Percentiles rank a stretch among this genome's conserved stretches.
Conservation (phyloP, 2,329 filamentous ascomycete species). For the Dendryphion nanum region DNA sequence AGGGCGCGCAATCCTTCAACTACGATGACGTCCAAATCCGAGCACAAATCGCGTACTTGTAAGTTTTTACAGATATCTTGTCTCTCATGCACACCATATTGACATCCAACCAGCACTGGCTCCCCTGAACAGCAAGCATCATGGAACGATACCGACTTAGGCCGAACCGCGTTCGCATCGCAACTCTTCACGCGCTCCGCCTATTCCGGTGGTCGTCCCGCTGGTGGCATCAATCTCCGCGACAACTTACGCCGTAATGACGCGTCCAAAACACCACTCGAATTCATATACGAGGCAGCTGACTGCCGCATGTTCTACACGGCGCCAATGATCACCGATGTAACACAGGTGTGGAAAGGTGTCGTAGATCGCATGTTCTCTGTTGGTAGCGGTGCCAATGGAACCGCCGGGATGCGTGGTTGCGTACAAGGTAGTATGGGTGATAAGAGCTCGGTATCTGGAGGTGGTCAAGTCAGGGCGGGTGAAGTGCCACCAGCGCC, state of each 20-base stretch:
- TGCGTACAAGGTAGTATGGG: slow-evolving; percentile 33
- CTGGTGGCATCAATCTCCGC: slow-evolving; percentile 36
- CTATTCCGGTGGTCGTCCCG: slow-evolving; percentile 20
- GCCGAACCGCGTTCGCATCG: slow-evolving; percentile 31
- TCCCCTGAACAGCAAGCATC: slow-evolving; percentile 25
- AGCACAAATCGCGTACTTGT: slow-evolving; percentile 30
- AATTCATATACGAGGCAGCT: slow-evolving; percentile 43
- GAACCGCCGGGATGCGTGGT: slow-evolving; percentile 2
- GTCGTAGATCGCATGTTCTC: slow-evolving; percentile 39
- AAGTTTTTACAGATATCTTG: no score
- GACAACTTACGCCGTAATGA: slow-evolving; percentile 40
- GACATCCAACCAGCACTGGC: slow-evolving; percentile 17
- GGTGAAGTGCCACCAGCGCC: slow-evolving; percentile 11
- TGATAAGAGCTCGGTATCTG: slow-evolving; percentile 25
- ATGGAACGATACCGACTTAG: slow-evolving; percentile 28
- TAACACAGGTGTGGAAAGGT: slow-evolving; percentile 38
- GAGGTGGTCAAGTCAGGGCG: slow-evolving; percentile 29
- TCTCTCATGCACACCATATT: no score
- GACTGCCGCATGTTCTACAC: slow-evolving; percentile 44
- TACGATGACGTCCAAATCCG: slow-evolving; percentile 34
- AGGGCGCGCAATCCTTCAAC: slow-evolving; percentile 41
- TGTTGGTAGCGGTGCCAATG: slow-evolving; percentile 11
- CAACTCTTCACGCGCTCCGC: slow-evolving; percentile 32
- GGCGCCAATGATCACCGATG: slow-evolving; percentile 32
- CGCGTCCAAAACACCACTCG: slow-evolving; percentile 36